These are phyloP conservation scores for Diaporthe sp. DNA, from an alignment of 2,329 filamentous ascomycete species.

Conservation along the genomic window DNA sequence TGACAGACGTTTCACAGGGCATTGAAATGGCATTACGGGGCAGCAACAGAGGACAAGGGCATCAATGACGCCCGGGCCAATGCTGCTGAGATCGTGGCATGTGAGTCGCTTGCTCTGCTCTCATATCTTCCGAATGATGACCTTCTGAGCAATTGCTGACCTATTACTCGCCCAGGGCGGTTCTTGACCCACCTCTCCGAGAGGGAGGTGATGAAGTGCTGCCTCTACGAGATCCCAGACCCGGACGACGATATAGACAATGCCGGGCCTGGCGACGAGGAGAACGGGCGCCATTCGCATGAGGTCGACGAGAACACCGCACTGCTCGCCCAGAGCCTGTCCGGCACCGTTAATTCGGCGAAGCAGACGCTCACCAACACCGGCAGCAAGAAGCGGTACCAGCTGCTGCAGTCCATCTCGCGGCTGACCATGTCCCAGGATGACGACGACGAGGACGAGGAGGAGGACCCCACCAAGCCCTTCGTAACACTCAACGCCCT, in stretches of 20 bases:
- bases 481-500: conserved; percentile 88
- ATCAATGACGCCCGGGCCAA: conserved; percentile 77
- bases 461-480: conserved; percentile 74
- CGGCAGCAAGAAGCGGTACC: conserved; percentile 60
- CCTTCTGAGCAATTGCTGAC: neutral
- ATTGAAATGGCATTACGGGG: conserved; percentile 80
- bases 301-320: conserved; percentile 59
- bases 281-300: conserved; percentile 46
- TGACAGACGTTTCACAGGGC: conserved; percentile 62
- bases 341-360: conserved; percentile 42
- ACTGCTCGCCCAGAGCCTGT: conserved; percentile 55
- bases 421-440: conserved; percentile 63
- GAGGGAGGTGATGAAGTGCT: conserved; percentile 79
- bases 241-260: conserved; percentile 42
- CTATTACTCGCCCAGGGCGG: conserved; percentile 55
- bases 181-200: conserved; percentile 80
- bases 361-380: conserved; percentile 46
- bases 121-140: neutral
- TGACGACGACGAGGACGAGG: conserved; percentile 56
- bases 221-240: conserved; percentile 78
- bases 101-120: conserved; percentile 46
- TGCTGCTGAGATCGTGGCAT: conserved; percentile 85
- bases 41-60: conserved; percentile 72
- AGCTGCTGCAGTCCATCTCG: conserved; percentile 67
- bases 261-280: conserved; percentile 50